Conservation (phyloP, 192 early-diverging fungal genomes). For the Glomus cerebriforme region DNA sequence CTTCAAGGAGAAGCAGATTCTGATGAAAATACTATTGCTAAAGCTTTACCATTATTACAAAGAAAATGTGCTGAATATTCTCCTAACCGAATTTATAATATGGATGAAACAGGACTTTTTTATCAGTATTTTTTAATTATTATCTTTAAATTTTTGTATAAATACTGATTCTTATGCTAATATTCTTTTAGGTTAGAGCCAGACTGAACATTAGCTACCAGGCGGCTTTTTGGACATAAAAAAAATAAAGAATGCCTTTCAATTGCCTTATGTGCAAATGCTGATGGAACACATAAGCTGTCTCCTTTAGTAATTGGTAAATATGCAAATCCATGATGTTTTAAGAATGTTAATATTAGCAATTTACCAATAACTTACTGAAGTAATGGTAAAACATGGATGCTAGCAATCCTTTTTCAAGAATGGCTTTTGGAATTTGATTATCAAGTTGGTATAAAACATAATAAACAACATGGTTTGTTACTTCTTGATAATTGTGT, state of each 20-base stretch:
- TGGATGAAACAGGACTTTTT: no score
- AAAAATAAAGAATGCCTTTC: slow-evolving; percentile 24
- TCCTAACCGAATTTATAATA: slow-evolving; percentile 17
- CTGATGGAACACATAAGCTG: slow-evolving; percentile 24
- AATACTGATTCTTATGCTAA: background rate
- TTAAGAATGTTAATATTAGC: slow-evolving; percentile 24
- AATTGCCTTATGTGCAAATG: slow-evolving; percentile 27
- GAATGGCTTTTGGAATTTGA: slow-evolving; percentile 22
- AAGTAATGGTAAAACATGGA: slow-evolving; percentile 22
- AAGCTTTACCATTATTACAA: background rate
- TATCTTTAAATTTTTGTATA: background rate
- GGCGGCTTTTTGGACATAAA: slow-evolving; percentile 10
- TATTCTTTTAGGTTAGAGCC: slow-evolving; percentile 21
- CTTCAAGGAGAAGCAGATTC: slow-evolving; percentile 21
- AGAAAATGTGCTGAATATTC: slow-evolving; percentile 16
- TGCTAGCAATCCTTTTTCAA: slow-evolving; percentile 21
- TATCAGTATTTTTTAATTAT: background rate
- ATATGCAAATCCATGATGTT: slow-evolving; percentile 26
- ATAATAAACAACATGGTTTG: background rate
- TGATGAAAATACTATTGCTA: slow-evolving; percentile 1
- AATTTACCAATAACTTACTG: slow-evolving; percentile 19
- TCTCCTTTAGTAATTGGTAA: slow-evolving; percentile 26
- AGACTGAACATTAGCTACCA: slow-evolving; percentile 10
- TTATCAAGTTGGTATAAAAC: slow-evolving; percentile 4
- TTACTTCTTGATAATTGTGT: slow-evolving; percentile 27